These are phyloP conservation scores for Emiliania huxleyi DNA, from an alignment of 78 protist genomes.

Conservation along the genomic window DNA sequence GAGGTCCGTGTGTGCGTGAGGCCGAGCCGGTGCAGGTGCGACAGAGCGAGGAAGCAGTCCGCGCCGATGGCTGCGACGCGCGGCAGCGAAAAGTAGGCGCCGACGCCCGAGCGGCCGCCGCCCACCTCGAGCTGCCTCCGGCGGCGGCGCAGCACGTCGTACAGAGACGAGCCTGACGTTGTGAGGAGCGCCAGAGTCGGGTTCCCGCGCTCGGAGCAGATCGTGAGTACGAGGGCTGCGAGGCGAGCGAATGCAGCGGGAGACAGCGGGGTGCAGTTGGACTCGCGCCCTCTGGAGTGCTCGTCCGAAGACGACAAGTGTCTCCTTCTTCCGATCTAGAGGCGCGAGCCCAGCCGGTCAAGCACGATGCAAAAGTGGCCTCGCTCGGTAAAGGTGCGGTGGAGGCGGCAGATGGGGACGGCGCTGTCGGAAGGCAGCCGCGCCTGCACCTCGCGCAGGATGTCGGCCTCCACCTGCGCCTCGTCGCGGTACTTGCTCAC, in stretches of 20 bases:
- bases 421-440: neutral
- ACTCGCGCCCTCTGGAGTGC: too few relatives aligned
- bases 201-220: too few relatives aligned
- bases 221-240: too few relatives aligned
- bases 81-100: neutral
- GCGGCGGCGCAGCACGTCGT: neutral
- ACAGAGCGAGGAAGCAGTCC: neutral
- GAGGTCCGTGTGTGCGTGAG: slow-evolving; percentile 56
- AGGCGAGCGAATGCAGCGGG: too few relatives aligned
- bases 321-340: neutral
- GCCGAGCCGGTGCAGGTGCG: neutral
- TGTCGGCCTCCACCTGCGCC: neutral
- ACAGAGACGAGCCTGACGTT: neutral
- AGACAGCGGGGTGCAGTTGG: too few relatives aligned
- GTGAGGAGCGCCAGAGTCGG: too few relatives aligned
- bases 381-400: neutral
- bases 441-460: neutral
- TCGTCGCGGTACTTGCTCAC: neutral
- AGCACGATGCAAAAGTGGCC: slow-evolving; percentile 26
- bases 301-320: too few relatives aligned
- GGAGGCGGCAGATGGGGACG: neutral
- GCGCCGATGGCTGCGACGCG: neutral
- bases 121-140: neutral
- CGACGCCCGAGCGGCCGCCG: neutral
- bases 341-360: neutral